These are phyloP conservation scores for Paecilomyces sp. DNA, from an alignment of 2,329 filamentous ascomycete species.

Conservation along the genomic window DNA sequence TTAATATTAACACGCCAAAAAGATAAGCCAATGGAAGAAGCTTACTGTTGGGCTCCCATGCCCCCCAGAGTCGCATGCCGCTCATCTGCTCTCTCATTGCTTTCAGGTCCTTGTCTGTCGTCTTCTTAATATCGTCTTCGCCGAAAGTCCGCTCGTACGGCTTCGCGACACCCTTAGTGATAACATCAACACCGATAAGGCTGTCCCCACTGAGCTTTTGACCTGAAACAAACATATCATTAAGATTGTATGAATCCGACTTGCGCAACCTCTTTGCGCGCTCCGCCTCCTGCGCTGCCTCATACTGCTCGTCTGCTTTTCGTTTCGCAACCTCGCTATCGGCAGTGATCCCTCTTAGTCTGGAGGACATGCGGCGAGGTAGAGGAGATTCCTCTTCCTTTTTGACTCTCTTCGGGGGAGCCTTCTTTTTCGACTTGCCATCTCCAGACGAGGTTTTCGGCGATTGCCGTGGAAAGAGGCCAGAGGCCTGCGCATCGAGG, in stretches of 20 bases:
- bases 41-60: conserved; percentile 71
- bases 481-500: conserved; percentile 58
- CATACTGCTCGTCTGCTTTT: conserved; percentile 59
- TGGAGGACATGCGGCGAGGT: conserved; percentile 55
- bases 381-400: conserved; percentile 49
- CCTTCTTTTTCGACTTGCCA: conserved; percentile 42
- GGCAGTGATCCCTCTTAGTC: conserved; percentile 55
- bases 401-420: conserved; percentile 53
- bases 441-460: conserved; percentile 43
- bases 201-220: conserved; percentile 63
- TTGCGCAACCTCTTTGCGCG: conserved; percentile 57
- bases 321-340: conserved; percentile 62
- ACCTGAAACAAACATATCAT: conserved; percentile 72
- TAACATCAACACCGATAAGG: conserved; percentile 55
- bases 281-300: conserved; percentile 50
- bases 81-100: conserved; percentile 70
- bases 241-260: conserved; percentile 63
- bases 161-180: conserved; percentile 59
- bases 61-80: conserved; percentile 69
- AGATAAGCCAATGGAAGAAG: conserved; percentile 4
- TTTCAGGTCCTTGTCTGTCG: conserved; percentile 67
- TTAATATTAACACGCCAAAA: background rate
- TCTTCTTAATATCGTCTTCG: conserved; percentile 74
- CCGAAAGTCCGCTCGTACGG: conserved; percentile 81
- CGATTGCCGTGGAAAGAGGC: conserved; percentile 52